Percentiles rank a stretch among this genome's conserved stretches.
phyloP scores from a whole-genome alignment of 768 basidiomycete species.

The Inosperma sp. region DNA sequence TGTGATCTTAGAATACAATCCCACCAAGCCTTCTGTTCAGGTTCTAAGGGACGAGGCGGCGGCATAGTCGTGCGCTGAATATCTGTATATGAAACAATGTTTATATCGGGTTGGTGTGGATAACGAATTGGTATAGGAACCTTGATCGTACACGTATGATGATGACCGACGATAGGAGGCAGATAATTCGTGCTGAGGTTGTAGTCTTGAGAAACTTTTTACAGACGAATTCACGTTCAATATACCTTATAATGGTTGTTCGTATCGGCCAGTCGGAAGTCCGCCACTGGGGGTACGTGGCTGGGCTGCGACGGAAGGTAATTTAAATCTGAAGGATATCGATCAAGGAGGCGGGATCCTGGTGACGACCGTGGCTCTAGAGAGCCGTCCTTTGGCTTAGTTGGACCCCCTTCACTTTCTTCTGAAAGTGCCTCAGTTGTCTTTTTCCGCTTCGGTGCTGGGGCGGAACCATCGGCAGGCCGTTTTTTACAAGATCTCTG shows the following conservation, averaged over 20 bases:
- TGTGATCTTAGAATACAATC: conserved; percentile 34
- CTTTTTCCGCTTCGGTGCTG: conserved; percentile 50
- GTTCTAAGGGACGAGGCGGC: conserved; percentile 23
- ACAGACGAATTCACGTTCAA: neutral
- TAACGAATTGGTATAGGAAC: conserved; percentile 32
- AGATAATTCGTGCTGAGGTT: conserved; percentile 27
- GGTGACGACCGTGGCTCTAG: neutral
- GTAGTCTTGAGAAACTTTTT: too few relatives aligned
- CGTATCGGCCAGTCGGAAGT: conserved; percentile 23
- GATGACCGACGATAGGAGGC: conserved; percentile 29
- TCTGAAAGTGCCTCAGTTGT: conserved; percentile 21
- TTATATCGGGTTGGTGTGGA: conserved; percentile 37
- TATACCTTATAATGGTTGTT: conserved; percentile 4
- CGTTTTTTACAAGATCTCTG: conserved; percentile 84
- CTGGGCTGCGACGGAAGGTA: too few relatives aligned
- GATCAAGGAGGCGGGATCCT: conserved; percentile 11
- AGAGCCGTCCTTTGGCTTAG: conserved; percentile 5
- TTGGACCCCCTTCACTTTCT: conserved; percentile 31
- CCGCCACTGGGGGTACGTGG: too few relatives aligned
- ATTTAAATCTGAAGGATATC: conserved; percentile 17
- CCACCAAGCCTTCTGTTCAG: conserved; percentile 43
- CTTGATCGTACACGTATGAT: conserved; percentile 35
- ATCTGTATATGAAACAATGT: conserved; percentile 31
- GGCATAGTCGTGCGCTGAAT: conserved; percentile 1
- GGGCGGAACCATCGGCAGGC: conserved; percentile 48